Evolutionary conservation across 805 yeast genomes (phyloP).

Genomic region (Ogataea ganodermae): DNA sequence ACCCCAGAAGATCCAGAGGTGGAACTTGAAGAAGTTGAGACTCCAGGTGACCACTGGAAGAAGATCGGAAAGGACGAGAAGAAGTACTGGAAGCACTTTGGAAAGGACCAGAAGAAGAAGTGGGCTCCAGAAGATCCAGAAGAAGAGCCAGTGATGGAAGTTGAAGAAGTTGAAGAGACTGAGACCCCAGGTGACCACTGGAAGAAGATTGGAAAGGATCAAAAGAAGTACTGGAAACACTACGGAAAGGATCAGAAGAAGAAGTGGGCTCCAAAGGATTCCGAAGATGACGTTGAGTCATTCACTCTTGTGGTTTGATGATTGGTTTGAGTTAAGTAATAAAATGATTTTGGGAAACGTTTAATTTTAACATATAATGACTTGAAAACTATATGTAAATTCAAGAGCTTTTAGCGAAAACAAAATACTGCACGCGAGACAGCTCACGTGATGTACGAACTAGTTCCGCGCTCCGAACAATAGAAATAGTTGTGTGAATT

Average conservation of each 20-base stretch:
- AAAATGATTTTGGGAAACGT: background rate
- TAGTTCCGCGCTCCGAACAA: background rate
- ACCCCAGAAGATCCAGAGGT: slow-evolving; percentile 20
- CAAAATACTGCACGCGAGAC: background rate
- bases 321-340: background rate
- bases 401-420: too few relatives aligned
- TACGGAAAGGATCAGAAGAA: slow-evolving; percentile 29
- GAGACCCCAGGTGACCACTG: slow-evolving; percentile 24
- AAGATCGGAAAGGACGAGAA: slow-evolving; percentile 24
- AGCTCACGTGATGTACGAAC: background rate
- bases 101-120: slow-evolving; percentile 32
- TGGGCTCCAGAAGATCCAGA: slow-evolving; percentile 25
- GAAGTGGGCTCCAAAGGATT: slow-evolving; percentile 16
- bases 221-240: slow-evolving; percentile 29
- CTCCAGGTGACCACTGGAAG: slow-evolving; percentile 24
- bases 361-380: too few relatives aligned
- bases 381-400: too few relatives aligned
- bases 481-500: background rate
- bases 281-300: slow-evolving; percentile 6
- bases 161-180: slow-evolving; percentile 4
- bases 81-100: slow-evolving; percentile 33
- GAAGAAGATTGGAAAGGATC: slow-evolving; percentile 26
- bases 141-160: slow-evolving; percentile 19
- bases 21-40: slow-evolving; percentile 10
- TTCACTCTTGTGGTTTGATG: slow-evolving; percentile 5